A percentile compares a stretch with the other conserved stretches of the same genome.
Evolutionary conservation across 352 stramenopile genomes (phyloP).

Genomic region (Aphanomyces cochlioides): DNA sequence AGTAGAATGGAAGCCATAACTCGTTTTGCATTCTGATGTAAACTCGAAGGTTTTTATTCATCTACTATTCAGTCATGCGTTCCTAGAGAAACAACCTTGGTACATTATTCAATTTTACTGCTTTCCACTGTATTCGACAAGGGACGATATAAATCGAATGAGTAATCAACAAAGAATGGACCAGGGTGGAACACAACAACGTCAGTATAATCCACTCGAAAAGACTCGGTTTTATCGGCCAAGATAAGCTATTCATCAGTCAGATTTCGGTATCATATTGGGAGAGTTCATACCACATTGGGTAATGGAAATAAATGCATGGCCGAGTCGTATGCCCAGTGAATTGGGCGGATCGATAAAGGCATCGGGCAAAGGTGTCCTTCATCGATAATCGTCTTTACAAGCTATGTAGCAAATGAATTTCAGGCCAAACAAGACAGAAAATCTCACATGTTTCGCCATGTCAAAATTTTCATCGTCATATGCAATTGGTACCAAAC

Average conservation of each 20-base stretch:
- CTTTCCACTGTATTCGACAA: constrained; percentile 82
- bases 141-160: constrained; percentile 80
- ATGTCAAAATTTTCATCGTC: constrained; percentile 33
- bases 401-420: constrained; percentile 41
- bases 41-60: too few species aligned
- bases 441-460: constrained; percentile 4
- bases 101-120: constrained; percentile 62
- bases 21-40: too few species aligned
- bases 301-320: constrained; percentile 91
- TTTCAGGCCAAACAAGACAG: neutral
- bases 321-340: constrained; percentile 91
- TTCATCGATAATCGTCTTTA: constrained; percentile 90
- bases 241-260: constrained; percentile 50
- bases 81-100: neutral
- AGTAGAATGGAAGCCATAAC: too few species aligned
- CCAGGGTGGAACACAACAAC: constrained; percentile 78
- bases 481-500: constrained; percentile 55
- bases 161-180: constrained; percentile 79
- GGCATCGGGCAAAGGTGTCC: constrained; percentile 89
- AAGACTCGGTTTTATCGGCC: constrained; percentile 77
- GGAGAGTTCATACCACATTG: constrained; percentile 55
- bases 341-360: constrained; percentile 85
- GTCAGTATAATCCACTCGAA: constrained; percentile 75
- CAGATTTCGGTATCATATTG: too few species aligned
- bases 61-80: too few species aligned